Base-by-base conservation (phyloP, 108 stramenopile genomes). In the Bacterosira constricta region DNA sequence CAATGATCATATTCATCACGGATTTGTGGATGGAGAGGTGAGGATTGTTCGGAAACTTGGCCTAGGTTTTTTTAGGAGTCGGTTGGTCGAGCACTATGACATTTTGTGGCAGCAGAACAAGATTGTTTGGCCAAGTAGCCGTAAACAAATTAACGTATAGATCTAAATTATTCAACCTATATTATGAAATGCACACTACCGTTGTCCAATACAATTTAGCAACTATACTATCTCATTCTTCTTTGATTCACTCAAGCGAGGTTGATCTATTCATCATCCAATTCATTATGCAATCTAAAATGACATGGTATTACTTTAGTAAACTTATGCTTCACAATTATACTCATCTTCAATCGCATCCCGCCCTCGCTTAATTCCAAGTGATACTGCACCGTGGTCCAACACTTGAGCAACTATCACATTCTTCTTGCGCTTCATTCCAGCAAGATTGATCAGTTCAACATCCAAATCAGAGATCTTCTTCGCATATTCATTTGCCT, bases 41-140 rank as follows among this genome's bases (percentile, higher is more conserved):
- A 6, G 2, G 23, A 1, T 1, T 18, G 1, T 41, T 11, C 36
- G 15, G 1, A 18, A 8, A 2, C 6, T 61, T 26, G 37, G 32
- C 10, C 34, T 57, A 17, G 34, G 34, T 1, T 12, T 57, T 2
- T 57, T 57, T 34, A 3, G 60, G 18, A 8, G 8, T 1, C 11
- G 39, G 25, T 37, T 39, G 11, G 60, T 61, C 13, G 25, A 41
- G 26, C 60, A 61, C 20, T 61, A 38, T 42, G 39, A 61, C 13
- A 42, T 61, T 25, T 21, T 61, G 39, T 61, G 36, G 3, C 2
- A 38, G 23, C 60, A 25, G 11, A 61, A 61, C 20, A 10, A 8
- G 7, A 41, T 61, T 8, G 11, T 38, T 34, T 36, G 34, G 34
- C 58, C 30, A 29, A 12, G 2, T 3, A 2, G 42, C 2, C 2